Evolutionary conservation across 345 rosid genomes (phyloP).

Genomic region (Carallia brachiata): DNA sequence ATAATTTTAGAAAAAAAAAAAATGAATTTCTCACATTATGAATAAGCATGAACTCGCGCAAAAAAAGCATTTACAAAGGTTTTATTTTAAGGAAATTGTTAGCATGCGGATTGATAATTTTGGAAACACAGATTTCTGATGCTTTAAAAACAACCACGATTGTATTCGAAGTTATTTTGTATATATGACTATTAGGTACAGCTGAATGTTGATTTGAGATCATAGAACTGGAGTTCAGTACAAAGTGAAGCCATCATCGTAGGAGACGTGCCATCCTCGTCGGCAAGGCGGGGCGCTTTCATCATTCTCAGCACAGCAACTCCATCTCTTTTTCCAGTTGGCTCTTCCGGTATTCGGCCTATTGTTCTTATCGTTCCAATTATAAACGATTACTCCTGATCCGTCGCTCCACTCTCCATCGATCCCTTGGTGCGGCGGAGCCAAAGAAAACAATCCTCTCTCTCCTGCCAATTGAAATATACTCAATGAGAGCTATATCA

Average conservation of each 20-base stretch:
- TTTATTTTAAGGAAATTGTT: no score
- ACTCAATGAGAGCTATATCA: no score
- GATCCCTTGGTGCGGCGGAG: constrained; percentile 67
- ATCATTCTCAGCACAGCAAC: constrained; percentile 50
- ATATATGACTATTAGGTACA: no score
- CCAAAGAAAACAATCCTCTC: constrained; percentile 49
- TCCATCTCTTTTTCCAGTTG: constrained; percentile 61
- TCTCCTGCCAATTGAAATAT: constrained; percentile 33
- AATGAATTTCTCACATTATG: no score
- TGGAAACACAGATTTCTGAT: no score
- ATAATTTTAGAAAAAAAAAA: no score
- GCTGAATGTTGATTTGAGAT: no score
- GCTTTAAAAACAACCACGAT: no score
- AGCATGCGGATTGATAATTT: no score
- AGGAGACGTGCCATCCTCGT: constrained; percentile 49
- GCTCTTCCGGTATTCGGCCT: constrained; percentile 49
- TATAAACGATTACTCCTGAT: constrained; percentile 57
- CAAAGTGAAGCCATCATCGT: constrained; percentile 58
- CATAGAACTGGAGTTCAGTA: constrained; percentile 15
- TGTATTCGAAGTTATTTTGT: no score
- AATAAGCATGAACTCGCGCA: no score
- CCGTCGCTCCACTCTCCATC: constrained; percentile 60
- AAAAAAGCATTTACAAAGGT: no score
- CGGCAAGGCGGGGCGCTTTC: constrained; percentile 59
- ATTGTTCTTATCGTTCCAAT: constrained; percentile 48